Evolutionary conservation across 768 basidiomycete species (phyloP).

Genomic region (Leccinum longicurvipes): DNA sequence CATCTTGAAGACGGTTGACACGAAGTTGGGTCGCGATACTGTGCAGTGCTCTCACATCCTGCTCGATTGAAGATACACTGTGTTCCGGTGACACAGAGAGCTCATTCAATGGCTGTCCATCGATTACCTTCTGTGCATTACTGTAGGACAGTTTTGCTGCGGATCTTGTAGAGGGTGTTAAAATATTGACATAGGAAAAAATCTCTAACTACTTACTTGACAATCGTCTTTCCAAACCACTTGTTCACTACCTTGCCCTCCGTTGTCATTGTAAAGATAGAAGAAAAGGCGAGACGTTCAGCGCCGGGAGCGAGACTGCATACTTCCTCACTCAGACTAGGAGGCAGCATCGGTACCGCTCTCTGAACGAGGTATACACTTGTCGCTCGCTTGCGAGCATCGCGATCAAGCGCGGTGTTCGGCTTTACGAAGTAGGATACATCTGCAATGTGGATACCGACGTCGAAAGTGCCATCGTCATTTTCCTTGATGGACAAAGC

Average conservation of each 20-base stretch:
- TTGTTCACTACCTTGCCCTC: slow-evolving; percentile 83
- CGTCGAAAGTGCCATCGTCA: slow-evolving; percentile 89
- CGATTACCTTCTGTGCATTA: slow-evolving; percentile 79
- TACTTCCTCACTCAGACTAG: slow-evolving; percentile 85
- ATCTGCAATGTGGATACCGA: slow-evolving; percentile 95
- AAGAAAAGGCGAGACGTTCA: slow-evolving; percentile 90
- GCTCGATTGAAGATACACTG: slow-evolving; percentile 55
- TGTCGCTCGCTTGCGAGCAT: slow-evolving; percentile 95
- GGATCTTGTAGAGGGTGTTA: slow-evolving; percentile 51
- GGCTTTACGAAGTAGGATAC: slow-evolving; percentile 94
- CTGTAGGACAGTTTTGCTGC: slow-evolving; percentile 81
- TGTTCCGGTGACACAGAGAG: slow-evolving; percentile 58
- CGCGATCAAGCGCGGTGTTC: slow-evolving; percentile 95
- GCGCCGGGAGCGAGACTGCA: slow-evolving; percentile 88
- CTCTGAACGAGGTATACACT: slow-evolving; percentile 97
- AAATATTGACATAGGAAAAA: background rate
- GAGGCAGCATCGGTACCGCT: slow-evolving; percentile 95
- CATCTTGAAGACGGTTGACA: slow-evolving; percentile 70
- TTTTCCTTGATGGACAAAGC: slow-evolving; percentile 86
- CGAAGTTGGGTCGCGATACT: slow-evolving; percentile 72
- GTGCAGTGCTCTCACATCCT: slow-evolving; percentile 71
- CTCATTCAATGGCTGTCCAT: slow-evolving; percentile 59
- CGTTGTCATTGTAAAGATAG: slow-evolving; percentile 78
- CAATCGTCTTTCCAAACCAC: slow-evolving; percentile 91
- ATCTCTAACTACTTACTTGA: slow-evolving; percentile 56